Evolutionary conservation across 768 basidiomycete genomes (phyloP).

Genomic region (Pleurotus sapidus): DNA sequence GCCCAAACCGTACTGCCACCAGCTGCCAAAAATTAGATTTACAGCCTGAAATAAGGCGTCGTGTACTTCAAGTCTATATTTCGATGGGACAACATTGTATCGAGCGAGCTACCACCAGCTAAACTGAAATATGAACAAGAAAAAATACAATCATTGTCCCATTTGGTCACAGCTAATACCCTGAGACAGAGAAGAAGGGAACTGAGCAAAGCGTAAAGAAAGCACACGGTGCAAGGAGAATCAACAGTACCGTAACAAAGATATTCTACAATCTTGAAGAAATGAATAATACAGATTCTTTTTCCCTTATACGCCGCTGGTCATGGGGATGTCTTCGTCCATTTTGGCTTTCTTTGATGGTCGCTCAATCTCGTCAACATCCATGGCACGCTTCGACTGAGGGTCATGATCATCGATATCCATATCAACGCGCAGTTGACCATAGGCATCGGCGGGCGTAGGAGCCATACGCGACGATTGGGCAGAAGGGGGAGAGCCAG

Average conservation of each 20-base stretch:
- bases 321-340: slow-evolving; percentile 40
- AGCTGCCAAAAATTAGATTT: not conserved
- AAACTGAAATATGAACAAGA: slow-evolving; percentile 17
- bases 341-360: slow-evolving; percentile 74
- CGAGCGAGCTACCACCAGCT: slow-evolving; percentile 10
- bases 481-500: slow-evolving; percentile 45
- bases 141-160: slow-evolving; percentile 23
- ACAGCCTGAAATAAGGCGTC: slow-evolving; percentile 5
- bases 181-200: not conserved
- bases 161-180: slow-evolving; percentile 7
- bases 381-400: slow-evolving; percentile 61
- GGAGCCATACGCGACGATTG: slow-evolving; percentile 55
- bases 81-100: slow-evolving; percentile 1
- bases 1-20: slow-evolving; percentile 4
- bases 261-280: slow-evolving; percentile 32
- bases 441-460: slow-evolving; percentile 30
- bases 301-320: slow-evolving; percentile 47
- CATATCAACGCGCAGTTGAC: slow-evolving; percentile 34
- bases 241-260: slow-evolving; percentile 8
- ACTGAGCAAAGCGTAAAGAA: not conserved
- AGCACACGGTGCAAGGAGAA: slow-evolving; percentile 1
- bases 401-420: slow-evolving; percentile 41
- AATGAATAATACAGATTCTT: slow-evolving; percentile 18
- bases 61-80: not conserved
- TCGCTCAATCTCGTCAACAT: slow-evolving; percentile 48